Evolutionary conservation across 306 rosid genomes (phyloP).

Genomic region (Rosa multiflora): DNA sequence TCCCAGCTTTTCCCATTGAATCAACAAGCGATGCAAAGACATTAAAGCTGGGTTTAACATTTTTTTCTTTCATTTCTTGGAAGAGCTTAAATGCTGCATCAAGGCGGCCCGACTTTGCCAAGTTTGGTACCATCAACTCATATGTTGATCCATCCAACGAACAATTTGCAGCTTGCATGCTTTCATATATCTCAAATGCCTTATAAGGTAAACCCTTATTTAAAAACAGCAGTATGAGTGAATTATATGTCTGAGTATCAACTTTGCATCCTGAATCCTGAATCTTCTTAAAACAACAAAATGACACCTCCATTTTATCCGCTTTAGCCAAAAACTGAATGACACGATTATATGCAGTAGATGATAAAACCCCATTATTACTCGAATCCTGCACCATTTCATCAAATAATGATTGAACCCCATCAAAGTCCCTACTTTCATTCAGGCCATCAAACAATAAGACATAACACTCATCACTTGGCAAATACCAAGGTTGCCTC

Average conservation of each 20-base stretch:
- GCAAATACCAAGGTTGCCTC: slow-evolving; percentile 82
- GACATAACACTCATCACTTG: slow-evolving; percentile 69
- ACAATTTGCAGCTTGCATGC: slow-evolving; percentile 66
- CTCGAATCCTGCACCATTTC: slow-evolving; percentile 76
- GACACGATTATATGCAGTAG: slow-evolving; percentile 63
- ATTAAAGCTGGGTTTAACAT: slow-evolving; percentile 57
- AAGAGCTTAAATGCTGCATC: slow-evolving; percentile 90
- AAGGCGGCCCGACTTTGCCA: slow-evolving; percentile 91
- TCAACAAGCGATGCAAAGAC: slow-evolving; percentile 77
- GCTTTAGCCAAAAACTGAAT: slow-evolving; percentile 84
- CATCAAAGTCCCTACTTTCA: slow-evolving; percentile 67
- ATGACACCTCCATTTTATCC: slow-evolving; percentile 83
- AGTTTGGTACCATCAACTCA: slow-evolving; percentile 86
- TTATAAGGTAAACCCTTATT: slow-evolving; percentile 91
- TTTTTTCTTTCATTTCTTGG: slow-evolving; percentile 77
- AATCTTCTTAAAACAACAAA: slow-evolving; percentile 83
- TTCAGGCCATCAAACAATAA: slow-evolving; percentile 72
- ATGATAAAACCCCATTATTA: slow-evolving; percentile 41
- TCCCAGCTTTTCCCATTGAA: slow-evolving; percentile 94
- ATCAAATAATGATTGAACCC: slow-evolving; percentile 74
- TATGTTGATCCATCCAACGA: slow-evolving; percentile 74
- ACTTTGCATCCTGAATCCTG: slow-evolving; percentile 59
- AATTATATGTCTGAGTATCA: slow-evolving; percentile 75
- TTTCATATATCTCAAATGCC: slow-evolving; percentile 90
- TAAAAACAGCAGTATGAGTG: slow-evolving; percentile 72